Percentiles rank a stretch among this genome's conserved stretches.
These are phyloP conservation scores for Rhodomyrtus psidioides DNA, from an alignment of 441 rosid genomes.

Conservation along the genomic window DNA sequence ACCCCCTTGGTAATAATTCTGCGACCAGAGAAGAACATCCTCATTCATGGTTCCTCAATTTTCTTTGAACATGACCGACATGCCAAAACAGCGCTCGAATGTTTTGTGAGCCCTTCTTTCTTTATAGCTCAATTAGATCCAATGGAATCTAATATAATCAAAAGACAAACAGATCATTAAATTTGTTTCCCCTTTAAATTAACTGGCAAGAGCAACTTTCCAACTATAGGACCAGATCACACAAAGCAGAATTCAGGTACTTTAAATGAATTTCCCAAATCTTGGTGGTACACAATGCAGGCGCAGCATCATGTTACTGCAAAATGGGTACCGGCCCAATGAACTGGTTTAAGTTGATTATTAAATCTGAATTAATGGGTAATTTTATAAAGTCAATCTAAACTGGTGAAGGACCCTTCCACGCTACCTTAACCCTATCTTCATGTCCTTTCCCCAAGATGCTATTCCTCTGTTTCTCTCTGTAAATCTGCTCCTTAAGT, in stretches of 20 bases:
- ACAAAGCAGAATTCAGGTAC: background rate
- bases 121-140: background rate
- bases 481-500: slow-evolving; percentile 16
- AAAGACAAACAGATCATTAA: background rate
- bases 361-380: background rate
- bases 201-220: background rate
- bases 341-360: too few relatives aligned
- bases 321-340: background rate
- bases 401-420: slow-evolving; percentile 14
- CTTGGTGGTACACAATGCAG: background rate
- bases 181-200: background rate
- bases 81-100: background rate
- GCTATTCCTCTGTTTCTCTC: slow-evolving; percentile 29
- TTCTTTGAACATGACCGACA: background rate
- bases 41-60: background rate
- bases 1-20: background rate
- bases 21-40: background rate
- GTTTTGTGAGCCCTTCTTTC: background rate
- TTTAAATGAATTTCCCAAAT: background rate
- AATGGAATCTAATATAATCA: background rate
- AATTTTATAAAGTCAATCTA: slow-evolving; percentile 38
- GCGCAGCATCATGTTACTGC: background rate
- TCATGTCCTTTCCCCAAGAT: slow-evolving; percentile 53
- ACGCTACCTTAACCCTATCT: slow-evolving; percentile 17
- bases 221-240: background rate